Conservation (phyloP, 495 filamentous ascomycete genomes). For the Aspergillus indologenus region DNA sequence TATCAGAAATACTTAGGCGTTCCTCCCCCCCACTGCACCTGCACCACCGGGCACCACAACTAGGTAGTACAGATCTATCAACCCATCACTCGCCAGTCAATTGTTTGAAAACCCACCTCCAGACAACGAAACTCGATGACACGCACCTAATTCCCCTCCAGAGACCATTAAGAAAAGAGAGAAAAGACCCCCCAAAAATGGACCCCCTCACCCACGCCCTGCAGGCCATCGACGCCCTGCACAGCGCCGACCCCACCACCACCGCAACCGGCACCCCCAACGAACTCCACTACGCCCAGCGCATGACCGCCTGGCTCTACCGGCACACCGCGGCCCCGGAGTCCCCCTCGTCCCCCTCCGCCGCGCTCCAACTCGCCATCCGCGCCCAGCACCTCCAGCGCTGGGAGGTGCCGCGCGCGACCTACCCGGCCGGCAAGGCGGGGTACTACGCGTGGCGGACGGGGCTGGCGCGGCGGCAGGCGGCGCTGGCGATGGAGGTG, state of each 20-base stretch:
- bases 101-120: background rate
- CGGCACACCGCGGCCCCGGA: too few relatives aligned
- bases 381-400: constrained; percentile 79
- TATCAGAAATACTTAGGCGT: background rate
- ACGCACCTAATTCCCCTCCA: too few relatives aligned
- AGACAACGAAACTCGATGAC: too few relatives aligned
- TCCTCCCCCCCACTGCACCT: background rate
- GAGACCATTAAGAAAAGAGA: too few relatives aligned
- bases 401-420: constrained; percentile 72
- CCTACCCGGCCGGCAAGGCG: constrained; percentile 63
- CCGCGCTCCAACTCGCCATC: constrained; percentile 65
- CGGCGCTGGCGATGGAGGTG: constrained; percentile 54
- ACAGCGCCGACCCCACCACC: constrained; percentile 12
- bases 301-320: constrained; percentile 70
- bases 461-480: constrained; percentile 67
- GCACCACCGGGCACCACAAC: too few relatives aligned
- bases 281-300: constrained; percentile 74
- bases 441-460: constrained; percentile 77
- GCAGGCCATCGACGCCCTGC: constrained; percentile 57
- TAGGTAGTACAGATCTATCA: too few relatives aligned
- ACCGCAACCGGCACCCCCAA: constrained; percentile 47
- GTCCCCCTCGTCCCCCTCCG: constrained; percentile 60
- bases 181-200: constrained; percentile 7
- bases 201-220: constrained; percentile 48
- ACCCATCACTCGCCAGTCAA: background rate